Conservation (phyloP, 192 early-diverging fungal genomes). For the Chytriomyces sp. region DNA sequence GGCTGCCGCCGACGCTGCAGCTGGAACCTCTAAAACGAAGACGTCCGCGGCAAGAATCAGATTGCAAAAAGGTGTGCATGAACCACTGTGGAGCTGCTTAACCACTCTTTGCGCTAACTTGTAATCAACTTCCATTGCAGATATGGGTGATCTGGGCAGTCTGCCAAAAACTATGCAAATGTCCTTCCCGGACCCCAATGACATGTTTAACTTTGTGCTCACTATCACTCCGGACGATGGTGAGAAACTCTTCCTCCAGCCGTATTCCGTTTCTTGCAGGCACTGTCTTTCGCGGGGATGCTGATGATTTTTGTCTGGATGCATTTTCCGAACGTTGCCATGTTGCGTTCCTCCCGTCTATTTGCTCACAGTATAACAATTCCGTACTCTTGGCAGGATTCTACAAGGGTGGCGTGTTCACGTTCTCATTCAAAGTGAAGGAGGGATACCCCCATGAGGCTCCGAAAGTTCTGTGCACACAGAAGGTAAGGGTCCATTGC, state of each 20-base stretch:
- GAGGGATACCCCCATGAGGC: slow-evolving; percentile 94
- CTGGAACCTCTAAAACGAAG: slow-evolving; percentile 71
- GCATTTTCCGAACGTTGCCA: too few relatives aligned
- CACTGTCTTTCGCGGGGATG: background rate
- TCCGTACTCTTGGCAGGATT: slow-evolving; percentile 60
- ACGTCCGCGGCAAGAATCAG: slow-evolving; percentile 86
- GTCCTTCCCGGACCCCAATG: slow-evolving; percentile 75
- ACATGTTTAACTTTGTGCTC: slow-evolving; percentile 83
- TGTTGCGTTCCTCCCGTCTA: background rate
- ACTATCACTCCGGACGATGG: slow-evolving; percentile 88
- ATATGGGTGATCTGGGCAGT: slow-evolving; percentile 78
- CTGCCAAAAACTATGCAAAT: slow-evolving; percentile 78
- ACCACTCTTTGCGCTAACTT: background rate
- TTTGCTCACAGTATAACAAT: background rate
- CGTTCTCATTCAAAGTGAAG: slow-evolving; percentile 81
- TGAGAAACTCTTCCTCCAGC: slow-evolving; percentile 27
- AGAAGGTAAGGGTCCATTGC: slow-evolving; percentile 66
- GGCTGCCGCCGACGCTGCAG: slow-evolving; percentile 64
- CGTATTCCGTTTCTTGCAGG: background rate
- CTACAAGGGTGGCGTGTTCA: slow-evolving; percentile 83
- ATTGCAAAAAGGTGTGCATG: slow-evolving; percentile 82
- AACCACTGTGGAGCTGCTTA: slow-evolving; percentile 6
- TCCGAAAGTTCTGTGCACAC: slow-evolving; percentile 83
- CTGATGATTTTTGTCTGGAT: too few relatives aligned
- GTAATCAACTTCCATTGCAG: slow-evolving; percentile 49